Percentiles rank a stretch among this genome's conserved stretches.
phyloP scores from a whole-genome alignment of 192 early-diverging fungal genomes.

The Spizellomyces punctatus region DNA sequence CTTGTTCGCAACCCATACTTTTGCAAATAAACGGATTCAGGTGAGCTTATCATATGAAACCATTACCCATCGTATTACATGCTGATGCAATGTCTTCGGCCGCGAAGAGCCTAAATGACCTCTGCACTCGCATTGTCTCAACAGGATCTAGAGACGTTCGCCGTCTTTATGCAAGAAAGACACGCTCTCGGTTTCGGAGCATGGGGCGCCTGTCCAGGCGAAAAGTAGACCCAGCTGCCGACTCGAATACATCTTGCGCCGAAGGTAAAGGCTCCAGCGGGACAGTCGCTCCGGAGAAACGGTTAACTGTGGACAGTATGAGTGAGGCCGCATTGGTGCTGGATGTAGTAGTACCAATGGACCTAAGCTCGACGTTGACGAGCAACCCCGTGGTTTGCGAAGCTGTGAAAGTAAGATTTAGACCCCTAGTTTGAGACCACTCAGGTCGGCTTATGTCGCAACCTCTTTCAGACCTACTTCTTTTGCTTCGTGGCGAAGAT shows the following conservation, averaged over 20 bases:
- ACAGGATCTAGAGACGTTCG: constrained; percentile 1
- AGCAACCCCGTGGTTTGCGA: background rate
- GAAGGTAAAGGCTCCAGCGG: background rate
- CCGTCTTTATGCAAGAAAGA: background rate
- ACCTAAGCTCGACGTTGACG: background rate
- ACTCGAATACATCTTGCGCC: background rate
- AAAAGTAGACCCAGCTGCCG: background rate
- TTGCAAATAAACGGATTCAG: background rate
- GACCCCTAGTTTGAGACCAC: background rate
- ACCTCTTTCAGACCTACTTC: background rate
- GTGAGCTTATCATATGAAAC: background rate
- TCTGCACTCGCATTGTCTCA: background rate
- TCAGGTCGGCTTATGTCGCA: background rate
- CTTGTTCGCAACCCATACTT: constrained; percentile 2
- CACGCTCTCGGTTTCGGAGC: background rate
- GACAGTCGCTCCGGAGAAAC: background rate
- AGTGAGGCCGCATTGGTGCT: background rate
- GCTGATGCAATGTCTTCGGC: too few relatives aligned
- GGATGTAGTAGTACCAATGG: background rate
- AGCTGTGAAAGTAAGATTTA: background rate
- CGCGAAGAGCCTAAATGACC: background rate
- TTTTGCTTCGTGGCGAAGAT: background rate
- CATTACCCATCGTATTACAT: too few relatives aligned
- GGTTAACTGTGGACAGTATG: background rate
- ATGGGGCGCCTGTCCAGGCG: background rate